phyloP scores from a whole-genome alignment of 139 green algal genomes.

The Chlamydomonas schloesseri region DNA sequence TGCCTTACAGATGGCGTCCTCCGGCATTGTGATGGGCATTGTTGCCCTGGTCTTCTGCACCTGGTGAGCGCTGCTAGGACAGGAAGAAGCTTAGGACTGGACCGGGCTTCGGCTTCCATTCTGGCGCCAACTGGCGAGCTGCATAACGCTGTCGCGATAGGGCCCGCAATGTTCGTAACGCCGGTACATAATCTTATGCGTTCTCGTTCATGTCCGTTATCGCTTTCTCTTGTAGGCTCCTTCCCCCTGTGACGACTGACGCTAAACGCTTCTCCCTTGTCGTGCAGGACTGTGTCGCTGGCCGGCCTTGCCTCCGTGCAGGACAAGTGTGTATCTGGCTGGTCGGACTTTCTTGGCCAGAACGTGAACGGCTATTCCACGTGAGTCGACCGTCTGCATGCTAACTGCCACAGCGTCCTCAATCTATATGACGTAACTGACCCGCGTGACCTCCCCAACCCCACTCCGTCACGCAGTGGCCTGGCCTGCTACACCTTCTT shows the following conservation, averaged over 20 bases:
- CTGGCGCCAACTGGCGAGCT: background rate
- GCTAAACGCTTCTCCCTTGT: background rate
- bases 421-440: too few relatives aligned
- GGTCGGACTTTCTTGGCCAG: background rate
- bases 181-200: too few relatives aligned
- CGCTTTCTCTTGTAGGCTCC: too few relatives aligned
- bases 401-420: too few relatives aligned
- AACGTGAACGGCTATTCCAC: conserved; percentile 12
- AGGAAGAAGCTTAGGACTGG: background rate
- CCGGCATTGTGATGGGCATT: conserved; percentile 1
- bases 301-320: conserved; percentile 35
- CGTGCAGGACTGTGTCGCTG: conserved; percentile 11
- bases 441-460: too few relatives aligned
- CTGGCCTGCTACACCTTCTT: conserved; percentile 30
- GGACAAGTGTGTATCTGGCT: background rate
- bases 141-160: background rate
- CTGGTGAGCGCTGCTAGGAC: background rate
- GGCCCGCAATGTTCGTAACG: background rate
- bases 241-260: background rate
- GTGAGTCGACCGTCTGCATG: too few relatives aligned
- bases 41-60: conserved; percentile 35
- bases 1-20: background rate
- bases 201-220: too few relatives aligned
- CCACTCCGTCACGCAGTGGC: too few relatives aligned
- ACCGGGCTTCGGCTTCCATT: background rate